Percentiles rank a stretch among this genome's conserved stretches.
phyloP scores from a whole-genome alignment of 371 early-diverging fungal genomes.

The Mucor piriformis region DNA sequence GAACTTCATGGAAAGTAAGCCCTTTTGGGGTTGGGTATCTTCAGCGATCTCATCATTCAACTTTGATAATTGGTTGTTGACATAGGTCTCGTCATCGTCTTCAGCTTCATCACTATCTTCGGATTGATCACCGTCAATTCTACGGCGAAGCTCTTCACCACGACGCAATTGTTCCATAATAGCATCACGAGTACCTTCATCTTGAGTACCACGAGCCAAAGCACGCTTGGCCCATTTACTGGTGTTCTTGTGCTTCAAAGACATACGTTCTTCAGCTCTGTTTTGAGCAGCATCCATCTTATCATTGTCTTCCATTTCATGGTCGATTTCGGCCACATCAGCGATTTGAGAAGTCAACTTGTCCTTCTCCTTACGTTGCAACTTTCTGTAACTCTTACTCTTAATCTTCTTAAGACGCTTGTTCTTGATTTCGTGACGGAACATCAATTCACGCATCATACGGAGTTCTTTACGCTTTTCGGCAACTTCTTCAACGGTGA shows the following conservation, averaged over 20 bases:
- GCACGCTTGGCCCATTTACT: slow-evolving; percentile 94
- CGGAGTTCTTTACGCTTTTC: slow-evolving; percentile 79
- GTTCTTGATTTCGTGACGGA: slow-evolving; percentile 89
- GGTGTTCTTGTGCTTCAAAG: slow-evolving; percentile 90
- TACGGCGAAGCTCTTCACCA: slow-evolving; percentile 79
- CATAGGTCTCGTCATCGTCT: slow-evolving; percentile 46
- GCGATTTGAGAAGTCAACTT: slow-evolving; percentile 43
- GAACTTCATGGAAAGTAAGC: slow-evolving; percentile 94
- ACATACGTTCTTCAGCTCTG: slow-evolving; percentile 92
- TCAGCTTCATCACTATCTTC: slow-evolving; percentile 59
- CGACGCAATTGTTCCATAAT: slow-evolving; percentile 85
- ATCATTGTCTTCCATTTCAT: slow-evolving; percentile 67
- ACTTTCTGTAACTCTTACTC: slow-evolving; percentile 88
- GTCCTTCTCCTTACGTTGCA: slow-evolving; percentile 75
- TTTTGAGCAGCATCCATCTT: slow-evolving; percentile 69
- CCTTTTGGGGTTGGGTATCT: slow-evolving; percentile 71
- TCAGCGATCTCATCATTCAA: slow-evolving; percentile 51
- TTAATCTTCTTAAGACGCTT: slow-evolving; percentile 96
- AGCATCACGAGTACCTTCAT: slow-evolving; percentile 79
- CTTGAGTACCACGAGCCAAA: slow-evolving; percentile 67
- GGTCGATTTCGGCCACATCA: slow-evolving; percentile 72
- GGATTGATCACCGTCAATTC: slow-evolving; percentile 72
- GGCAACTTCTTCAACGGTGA: slow-evolving; percentile 80
- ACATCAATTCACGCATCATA: slow-evolving; percentile 92
- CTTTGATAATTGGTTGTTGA: slow-evolving; percentile 39